Conservation (phyloP, 768 basidiomycete genomes). For the Lentinula aciculospora region DNA sequence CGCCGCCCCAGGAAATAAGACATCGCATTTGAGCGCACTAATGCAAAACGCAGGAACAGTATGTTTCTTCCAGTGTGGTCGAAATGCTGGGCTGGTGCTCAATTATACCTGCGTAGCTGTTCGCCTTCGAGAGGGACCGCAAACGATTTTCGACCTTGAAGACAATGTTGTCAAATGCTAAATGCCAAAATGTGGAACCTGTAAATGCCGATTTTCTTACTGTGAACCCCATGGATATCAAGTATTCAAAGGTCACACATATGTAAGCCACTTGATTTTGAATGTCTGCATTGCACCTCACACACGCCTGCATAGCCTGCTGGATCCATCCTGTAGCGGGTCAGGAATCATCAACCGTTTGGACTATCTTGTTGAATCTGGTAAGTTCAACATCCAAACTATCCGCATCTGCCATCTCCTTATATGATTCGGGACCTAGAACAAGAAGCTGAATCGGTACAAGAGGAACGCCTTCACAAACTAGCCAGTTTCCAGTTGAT, state of each 20-base stretch:
- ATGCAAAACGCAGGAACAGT: slow-evolving; percentile 84
- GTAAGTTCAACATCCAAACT: too few species aligned
- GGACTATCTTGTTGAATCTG: slow-evolving; percentile 75
- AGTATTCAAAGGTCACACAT: slow-evolving; percentile 69
- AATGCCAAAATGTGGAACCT: slow-evolving; percentile 74
- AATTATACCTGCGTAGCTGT: slow-evolving; percentile 40
- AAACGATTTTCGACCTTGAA: slow-evolving; percentile 79
- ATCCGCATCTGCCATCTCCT: too few species aligned
- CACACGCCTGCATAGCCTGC: slow-evolving; percentile 35
- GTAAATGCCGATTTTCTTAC: slow-evolving; percentile 81
- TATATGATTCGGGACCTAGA: slow-evolving; percentile 27
- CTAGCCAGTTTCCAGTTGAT: slow-evolving; percentile 84
- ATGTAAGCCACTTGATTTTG: slow-evolving; percentile 46
- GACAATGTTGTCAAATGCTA: slow-evolving; percentile 80
- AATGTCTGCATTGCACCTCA: neutral
- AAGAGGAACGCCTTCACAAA: slow-evolving; percentile 71
- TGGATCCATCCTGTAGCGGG: slow-evolving; percentile 96
- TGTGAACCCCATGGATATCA: slow-evolving; percentile 58
- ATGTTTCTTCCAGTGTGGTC: slow-evolving; percentile 9
- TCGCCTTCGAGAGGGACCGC: slow-evolving; percentile 85
- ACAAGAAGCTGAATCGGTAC: slow-evolving; percentile 48
- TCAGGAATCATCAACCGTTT: slow-evolving; percentile 89
- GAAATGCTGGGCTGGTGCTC: neutral
- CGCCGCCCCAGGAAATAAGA: slow-evolving; percentile 97
- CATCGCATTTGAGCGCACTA: slow-evolving; percentile 85